Percentiles rank a stretch among this genome's conserved stretches.
Evolutionary conservation across 148 eudicot genomes (phyloP).

Genomic region (Arbutus unedo): DNA sequence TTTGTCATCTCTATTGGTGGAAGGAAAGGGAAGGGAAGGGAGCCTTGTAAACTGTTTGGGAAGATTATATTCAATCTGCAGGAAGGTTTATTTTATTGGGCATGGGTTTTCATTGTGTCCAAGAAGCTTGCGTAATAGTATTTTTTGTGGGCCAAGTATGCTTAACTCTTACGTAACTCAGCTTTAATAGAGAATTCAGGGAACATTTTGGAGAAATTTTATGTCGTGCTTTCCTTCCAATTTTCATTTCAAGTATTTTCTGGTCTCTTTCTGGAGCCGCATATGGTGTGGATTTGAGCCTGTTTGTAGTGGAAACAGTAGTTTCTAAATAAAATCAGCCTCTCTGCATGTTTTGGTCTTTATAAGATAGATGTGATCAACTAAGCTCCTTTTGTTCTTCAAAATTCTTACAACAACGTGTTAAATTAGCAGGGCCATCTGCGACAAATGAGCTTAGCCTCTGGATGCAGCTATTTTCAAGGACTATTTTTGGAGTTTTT

Average conservation of each 20-base stretch:
- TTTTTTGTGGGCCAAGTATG: background rate
- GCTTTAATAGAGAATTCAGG: background rate
- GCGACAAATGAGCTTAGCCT: conserved; percentile 4
- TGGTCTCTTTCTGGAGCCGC: background rate
- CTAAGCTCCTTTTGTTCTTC: background rate
- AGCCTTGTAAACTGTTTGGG: background rate
- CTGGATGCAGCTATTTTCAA: conserved; percentile 15
- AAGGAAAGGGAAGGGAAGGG: background rate
- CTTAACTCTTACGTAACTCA: background rate
- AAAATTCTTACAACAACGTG: background rate
- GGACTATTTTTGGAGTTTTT: conserved; percentile 8
- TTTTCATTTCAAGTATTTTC: background rate
- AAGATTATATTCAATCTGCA: background rate
- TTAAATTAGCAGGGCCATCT: conserved; percentile 12
- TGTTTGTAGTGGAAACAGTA: background rate
- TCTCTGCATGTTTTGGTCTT: background rate
- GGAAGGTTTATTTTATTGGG: background rate
- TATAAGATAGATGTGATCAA: background rate
- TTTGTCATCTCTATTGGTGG: background rate
- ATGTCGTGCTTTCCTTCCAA: background rate
- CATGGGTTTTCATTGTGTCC: background rate
- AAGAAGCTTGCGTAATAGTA: background rate
- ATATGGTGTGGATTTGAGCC: background rate
- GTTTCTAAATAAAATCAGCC: background rate
- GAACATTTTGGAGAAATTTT: background rate